These are phyloP conservation scores for Talaromyces liani DNA, from an alignment of 495 filamentous ascomycete species.

Conservation along the genomic window DNA sequence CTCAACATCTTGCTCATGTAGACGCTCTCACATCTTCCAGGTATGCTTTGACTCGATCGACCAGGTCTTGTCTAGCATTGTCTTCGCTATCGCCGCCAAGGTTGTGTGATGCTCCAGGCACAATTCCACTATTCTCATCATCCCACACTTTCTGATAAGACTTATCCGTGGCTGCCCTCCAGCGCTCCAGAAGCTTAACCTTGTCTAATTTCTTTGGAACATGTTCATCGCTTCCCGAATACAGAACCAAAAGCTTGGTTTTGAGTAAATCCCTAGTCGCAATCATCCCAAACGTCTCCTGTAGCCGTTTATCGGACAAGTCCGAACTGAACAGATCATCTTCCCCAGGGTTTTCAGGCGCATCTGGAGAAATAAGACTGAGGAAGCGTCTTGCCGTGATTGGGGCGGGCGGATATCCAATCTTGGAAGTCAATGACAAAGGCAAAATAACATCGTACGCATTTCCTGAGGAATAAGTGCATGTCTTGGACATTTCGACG, in stretches of 20 bases:
- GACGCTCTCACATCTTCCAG: conserved; percentile 34
- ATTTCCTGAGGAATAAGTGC: conserved; percentile 30
- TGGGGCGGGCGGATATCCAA: conserved; percentile 43
- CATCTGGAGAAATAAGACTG: conserved; percentile 52
- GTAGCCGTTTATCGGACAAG: conserved; percentile 50
- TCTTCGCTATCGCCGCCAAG: conserved; percentile 38
- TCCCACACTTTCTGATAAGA: conserved; percentile 37
- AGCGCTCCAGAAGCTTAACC: conserved; percentile 51
- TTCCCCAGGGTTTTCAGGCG: conserved; percentile 49
- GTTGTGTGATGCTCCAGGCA: conserved; percentile 57
- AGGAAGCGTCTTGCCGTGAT: conserved; percentile 61
- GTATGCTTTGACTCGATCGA: conserved; percentile 49
- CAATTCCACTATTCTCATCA: conserved; percentile 47
- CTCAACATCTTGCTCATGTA: background rate
- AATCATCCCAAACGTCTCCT: conserved; percentile 57
- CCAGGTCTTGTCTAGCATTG: conserved; percentile 37
- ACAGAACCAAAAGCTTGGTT: conserved; percentile 43
- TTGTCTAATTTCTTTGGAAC: conserved; percentile 59
- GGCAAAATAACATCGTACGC: conserved; percentile 52
- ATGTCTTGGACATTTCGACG: conserved; percentile 41
- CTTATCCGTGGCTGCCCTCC: conserved; percentile 55
- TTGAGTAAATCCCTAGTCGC: conserved; percentile 47
- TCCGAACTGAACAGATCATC: conserved; percentile 91
- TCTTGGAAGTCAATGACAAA: conserved; percentile 31
- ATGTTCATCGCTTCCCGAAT: conserved; percentile 67